Conservation (phyloP, 257 asterid genomes). For the Coffea canephora region DNA sequence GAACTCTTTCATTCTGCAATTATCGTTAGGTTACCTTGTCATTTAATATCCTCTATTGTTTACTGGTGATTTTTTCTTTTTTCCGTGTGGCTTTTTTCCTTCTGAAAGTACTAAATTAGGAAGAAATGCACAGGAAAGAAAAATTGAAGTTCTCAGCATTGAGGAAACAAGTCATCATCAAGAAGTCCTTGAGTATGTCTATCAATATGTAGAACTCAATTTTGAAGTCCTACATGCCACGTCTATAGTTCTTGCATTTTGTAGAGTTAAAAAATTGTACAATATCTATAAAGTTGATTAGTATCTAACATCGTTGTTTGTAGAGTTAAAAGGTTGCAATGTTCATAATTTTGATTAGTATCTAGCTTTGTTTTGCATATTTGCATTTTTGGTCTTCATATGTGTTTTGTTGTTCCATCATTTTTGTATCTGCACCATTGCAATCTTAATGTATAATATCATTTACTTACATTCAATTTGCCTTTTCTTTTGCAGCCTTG, state of each 20-base stretch:
- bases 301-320: neutral
- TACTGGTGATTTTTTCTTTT: neutral
- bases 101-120: neutral
- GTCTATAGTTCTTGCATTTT: neutral
- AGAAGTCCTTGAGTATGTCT: neutral
- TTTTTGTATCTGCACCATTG: neutral
- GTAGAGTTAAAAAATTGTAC: neutral
- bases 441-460: no score
- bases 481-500: constrained; percentile 61
- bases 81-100: neutral
- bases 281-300: neutral
- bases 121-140: neutral
- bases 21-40: neutral
- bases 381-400: neutral
- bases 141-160: neutral
- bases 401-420: neutral
- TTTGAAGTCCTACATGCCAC: neutral
- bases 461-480: neutral
- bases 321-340: neutral
- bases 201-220: neutral
- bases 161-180: neutral
- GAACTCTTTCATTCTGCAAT: neutral
- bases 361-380: neutral
- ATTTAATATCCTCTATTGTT: neutral
- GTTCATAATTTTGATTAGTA: neutral